A percentile compares a stretch with the other conserved stretches of the same genome.
phyloP scores from a whole-genome alignment of 164 flowering plant species.

The Macadamia tetraphylla region DNA sequence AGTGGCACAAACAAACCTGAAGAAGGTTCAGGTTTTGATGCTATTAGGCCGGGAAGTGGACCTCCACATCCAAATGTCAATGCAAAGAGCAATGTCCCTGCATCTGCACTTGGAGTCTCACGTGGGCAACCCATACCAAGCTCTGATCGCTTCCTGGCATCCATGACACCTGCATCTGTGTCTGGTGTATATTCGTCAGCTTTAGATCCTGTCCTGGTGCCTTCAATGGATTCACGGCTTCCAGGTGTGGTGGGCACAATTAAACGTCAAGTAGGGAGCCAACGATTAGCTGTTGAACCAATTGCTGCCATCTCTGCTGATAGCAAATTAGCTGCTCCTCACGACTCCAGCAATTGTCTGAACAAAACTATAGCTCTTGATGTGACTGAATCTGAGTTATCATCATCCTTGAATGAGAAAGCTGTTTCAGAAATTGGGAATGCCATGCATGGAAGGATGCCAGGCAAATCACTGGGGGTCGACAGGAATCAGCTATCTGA shows the following conservation, averaged over 20 bases:
- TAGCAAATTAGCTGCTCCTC: conserved; percentile 34
- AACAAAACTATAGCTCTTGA: conserved; percentile 9
- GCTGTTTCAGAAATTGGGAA: conserved; percentile 31
- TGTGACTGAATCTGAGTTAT: conserved; percentile 13
- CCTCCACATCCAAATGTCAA: conserved; percentile 8
- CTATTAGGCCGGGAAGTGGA: conserved; percentile 15
- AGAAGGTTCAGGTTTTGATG: conserved; percentile 13
- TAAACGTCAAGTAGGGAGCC: conserved; percentile 54
- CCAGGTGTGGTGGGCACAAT: conserved; percentile 48
- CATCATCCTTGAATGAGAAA: conserved; percentile 15
- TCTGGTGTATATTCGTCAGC: conserved; percentile 55
- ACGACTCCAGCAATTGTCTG: conserved; percentile 14
- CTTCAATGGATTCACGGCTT: conserved; percentile 47
- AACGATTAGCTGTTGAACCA: conserved; percentile 27
- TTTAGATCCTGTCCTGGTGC: conserved; percentile 59
- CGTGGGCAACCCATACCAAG: conserved; percentile 20
- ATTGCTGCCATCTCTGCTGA: conserved; percentile 23
- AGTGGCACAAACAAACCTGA: conserved; percentile 21
- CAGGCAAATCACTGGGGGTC: conserved; percentile 33
- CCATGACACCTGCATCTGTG: conserved; percentile 29
- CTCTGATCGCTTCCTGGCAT: conserved; percentile 8
- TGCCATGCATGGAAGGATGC: conserved; percentile 31
- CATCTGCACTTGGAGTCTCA: conserved; percentile 20
- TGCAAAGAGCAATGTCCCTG: conserved; percentile 12
- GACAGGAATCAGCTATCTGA: conserved; percentile 45